phyloP scores from a whole-genome alignment of 345 rosid species.

The Salix suchowensis region DNA sequence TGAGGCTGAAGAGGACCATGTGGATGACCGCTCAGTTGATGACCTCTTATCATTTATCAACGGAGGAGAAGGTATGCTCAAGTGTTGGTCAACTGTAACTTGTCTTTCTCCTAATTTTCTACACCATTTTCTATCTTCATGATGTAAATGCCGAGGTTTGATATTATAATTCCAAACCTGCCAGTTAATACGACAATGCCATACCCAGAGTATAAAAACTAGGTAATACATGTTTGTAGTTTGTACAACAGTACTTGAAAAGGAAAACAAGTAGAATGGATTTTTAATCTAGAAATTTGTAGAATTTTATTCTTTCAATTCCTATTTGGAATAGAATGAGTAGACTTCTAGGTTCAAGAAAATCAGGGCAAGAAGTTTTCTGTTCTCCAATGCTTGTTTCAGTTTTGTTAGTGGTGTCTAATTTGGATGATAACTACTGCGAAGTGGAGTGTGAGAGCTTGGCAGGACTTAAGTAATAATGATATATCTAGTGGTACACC shows the following conservation, averaged over 20 bases:
- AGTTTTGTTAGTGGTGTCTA: background rate
- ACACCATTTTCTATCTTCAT: background rate
- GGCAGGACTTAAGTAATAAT: background rate
- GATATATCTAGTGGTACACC: background rate
- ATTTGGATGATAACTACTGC: background rate
- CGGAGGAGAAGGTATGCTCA: constrained; percentile 53
- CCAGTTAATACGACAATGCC: background rate
- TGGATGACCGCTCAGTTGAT: constrained; percentile 86
- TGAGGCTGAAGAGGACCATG: constrained; percentile 66
- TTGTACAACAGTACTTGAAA: background rate
- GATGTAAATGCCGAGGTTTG: background rate
- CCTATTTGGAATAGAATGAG: background rate
- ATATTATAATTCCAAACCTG: background rate
- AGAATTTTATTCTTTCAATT: background rate
- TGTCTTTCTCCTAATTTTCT: background rate
- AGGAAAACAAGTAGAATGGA: background rate
- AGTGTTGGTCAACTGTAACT: background rate
- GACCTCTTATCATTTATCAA: constrained; percentile 83
- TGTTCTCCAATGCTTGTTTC: background rate
- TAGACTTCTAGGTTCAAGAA: background rate
- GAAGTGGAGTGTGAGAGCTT: background rate
- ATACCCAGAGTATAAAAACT: background rate
- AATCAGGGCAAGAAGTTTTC: background rate
- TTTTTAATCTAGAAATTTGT: background rate
- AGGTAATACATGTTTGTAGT: background rate